Conservation (phyloP, 2,329 filamentous ascomycete genomes). For the Elsinoe necatrix region DNA sequence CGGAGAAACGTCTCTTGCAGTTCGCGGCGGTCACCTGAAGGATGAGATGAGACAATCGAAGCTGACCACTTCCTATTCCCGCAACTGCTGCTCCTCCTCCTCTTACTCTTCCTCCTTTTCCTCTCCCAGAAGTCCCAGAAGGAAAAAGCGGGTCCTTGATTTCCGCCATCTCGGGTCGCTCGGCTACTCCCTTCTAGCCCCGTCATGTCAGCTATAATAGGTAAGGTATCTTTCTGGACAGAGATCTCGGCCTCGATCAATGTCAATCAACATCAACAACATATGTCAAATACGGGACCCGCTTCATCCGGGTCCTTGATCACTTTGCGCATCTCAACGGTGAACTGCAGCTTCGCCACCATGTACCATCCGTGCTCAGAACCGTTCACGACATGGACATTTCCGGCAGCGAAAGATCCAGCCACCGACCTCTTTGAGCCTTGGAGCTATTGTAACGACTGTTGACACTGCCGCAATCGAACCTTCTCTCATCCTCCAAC, state of each 20-base stretch:
- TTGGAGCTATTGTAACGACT: not conserved
- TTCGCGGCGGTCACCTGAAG: not conserved
- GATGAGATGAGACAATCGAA: not conserved
- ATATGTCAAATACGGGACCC: not conserved
- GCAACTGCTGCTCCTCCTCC: not conserved
- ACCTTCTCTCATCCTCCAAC: not conserved
- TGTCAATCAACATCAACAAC: not conserved
- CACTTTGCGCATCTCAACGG: not conserved
- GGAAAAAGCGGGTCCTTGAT: not conserved
- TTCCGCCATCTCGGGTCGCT: slow-evolving; percentile 5
- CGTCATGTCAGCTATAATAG: not conserved
- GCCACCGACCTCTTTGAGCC: not conserved
- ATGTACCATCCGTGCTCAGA: not conserved
- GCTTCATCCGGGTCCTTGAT: not conserved
- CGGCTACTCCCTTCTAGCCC: not conserved
- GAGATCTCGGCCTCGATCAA: not conserved
- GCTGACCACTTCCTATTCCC: too few species aligned
- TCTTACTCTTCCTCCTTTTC: not conserved
- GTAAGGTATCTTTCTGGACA: not conserved
- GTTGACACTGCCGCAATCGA: not conserved
- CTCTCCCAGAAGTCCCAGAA: not conserved
- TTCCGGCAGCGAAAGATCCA: not conserved
- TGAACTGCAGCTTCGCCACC: not conserved
- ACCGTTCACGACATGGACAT: not conserved
- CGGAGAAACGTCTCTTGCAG: not conserved